A percentile compares a stretch with the other conserved stretches of the same genome.
phyloP scores from a whole-genome alignment of 345 rosid genomes.

The Odontarrhena argentea region DNA sequence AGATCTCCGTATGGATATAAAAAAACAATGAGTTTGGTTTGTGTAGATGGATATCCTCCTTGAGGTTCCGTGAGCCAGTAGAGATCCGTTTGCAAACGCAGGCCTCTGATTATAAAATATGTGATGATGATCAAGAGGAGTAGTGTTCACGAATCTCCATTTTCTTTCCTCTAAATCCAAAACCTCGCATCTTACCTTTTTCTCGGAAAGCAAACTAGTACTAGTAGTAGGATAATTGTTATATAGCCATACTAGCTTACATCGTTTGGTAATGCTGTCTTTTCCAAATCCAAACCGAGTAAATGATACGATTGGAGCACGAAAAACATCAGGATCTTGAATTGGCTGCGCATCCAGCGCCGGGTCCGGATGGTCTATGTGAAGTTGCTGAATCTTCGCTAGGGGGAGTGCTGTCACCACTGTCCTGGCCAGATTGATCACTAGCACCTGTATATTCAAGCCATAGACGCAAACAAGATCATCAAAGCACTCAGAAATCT shows the following conservation, averaged over 20 bases:
- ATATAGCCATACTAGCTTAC: constrained; percentile 16
- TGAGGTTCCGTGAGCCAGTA: constrained; percentile 22
- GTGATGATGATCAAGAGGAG: constrained; percentile 12
- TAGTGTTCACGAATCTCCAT: constrained; percentile 24
- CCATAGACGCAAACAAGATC: constrained; percentile 17
- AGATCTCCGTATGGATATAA: constrained; percentile 12
- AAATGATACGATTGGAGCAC: background rate
- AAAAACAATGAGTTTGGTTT: constrained; percentile 29
- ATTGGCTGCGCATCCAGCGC: background rate
- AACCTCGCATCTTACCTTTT: constrained; percentile 5
- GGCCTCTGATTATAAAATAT: background rate
- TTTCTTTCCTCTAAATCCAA: background rate
- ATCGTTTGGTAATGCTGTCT: background rate
- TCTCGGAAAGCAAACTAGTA: background rate
- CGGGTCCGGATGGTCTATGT: background rate
- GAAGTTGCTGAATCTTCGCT: constrained; percentile 1
- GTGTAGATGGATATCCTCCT: background rate
- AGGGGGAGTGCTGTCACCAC: background rate
- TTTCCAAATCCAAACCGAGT: constrained; percentile 15
- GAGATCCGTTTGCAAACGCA: constrained; percentile 25
- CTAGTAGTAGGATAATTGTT: background rate
- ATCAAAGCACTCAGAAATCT: constrained; percentile 6
- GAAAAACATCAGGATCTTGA: background rate
- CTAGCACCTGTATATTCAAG: background rate
- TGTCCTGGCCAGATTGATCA: background rate